A percentile compares a stretch with the other conserved stretches of the same genome.
Conservation (phyloP, 192 early-diverging fungal species). For the Coemansia furcata region DNA sequence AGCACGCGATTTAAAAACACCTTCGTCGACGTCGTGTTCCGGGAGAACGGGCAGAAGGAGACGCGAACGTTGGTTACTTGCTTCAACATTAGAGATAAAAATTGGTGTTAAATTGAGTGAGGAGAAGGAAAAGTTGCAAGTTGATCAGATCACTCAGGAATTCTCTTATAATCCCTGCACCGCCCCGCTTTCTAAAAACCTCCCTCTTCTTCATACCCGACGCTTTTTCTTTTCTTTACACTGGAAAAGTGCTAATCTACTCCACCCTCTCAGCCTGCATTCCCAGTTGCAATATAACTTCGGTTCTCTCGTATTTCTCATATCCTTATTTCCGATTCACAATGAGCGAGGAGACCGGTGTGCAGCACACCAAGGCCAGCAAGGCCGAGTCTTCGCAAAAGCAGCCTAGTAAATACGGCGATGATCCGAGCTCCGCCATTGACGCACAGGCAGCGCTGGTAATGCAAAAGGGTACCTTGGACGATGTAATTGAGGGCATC, state of each 20-base stretch:
- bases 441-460: constrained; percentile 50
- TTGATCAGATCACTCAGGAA: neutral
- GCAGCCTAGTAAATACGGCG: constrained; percentile 17
- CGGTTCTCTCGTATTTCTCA: neutral
- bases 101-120: neutral
- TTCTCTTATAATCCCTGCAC: neutral
- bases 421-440: constrained; percentile 24
- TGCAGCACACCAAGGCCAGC: constrained; percentile 6
- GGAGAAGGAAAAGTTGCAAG: neutral
- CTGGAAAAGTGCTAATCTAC: neutral
- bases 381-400: constrained; percentile 6
- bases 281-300: neutral
- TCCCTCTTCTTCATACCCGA: neutral
- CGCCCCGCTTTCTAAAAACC: neutral
- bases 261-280: neutral
- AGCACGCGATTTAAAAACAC: constrained; percentile 48
- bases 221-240: neutral
- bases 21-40: constrained; percentile 36
- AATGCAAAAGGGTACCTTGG: constrained; percentile 50
- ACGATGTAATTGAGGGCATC: constrained; percentile 53
- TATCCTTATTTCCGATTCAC: neutral
- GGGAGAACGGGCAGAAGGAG: constrained; percentile 44
- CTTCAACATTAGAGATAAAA: constrained; percentile 38
- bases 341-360: constrained; percentile 11
- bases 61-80: constrained; percentile 44